Evolutionary conservation across 179 eudicot genomes (phyloP), one percentile per base, ranked within the genome.

Genomic region (Beta lomatogona): DNA sequence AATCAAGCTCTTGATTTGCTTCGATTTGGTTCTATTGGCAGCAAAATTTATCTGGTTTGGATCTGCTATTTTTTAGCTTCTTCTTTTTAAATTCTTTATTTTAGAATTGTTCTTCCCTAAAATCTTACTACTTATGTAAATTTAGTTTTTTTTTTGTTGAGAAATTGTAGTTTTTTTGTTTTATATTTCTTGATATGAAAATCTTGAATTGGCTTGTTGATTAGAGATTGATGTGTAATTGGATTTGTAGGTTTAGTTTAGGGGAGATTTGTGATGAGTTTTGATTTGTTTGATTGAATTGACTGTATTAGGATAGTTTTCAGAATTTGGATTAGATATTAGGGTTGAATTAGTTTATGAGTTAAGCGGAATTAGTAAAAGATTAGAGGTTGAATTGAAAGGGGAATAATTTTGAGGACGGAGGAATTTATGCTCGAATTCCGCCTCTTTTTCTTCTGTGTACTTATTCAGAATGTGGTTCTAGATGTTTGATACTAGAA

Each of bases 41-140:
- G 98, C 89, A 92, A 92, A 87, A 92, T 95, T 86, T 91, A 86
- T 84, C 86, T 95, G 93, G 97, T 95, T 53, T 67, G 28, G 59
- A 75, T 82, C 83, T 61, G 80, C 84, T 31, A 69, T 54, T 28
- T 28, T 57, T 68, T 25, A 25, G 28, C 28, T 25, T 25, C 28
- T 25, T 25, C 28, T 25, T 25, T 0, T 0, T 25, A 25, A 25
- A 25, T 25, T 25, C 28, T 25, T 25, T 25, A 25, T 25, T 25
- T 25, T 25, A 25, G 28, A 68, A 9, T 16, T 25, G 65, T 70
- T 73, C 36, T 28, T 73, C 73, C 4, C 41, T 36, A 1, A 36
- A 36, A 36, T 36, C 3, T 36, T 36, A 36, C 41, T 36, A 36
- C 2, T 78, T 55, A 10, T 75, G n/a, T 64, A 10, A 71, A 46